Conservation (phyloP, 2,329 filamentous ascomycete genomes). For the Pyrenophora seminiperda region DNA sequence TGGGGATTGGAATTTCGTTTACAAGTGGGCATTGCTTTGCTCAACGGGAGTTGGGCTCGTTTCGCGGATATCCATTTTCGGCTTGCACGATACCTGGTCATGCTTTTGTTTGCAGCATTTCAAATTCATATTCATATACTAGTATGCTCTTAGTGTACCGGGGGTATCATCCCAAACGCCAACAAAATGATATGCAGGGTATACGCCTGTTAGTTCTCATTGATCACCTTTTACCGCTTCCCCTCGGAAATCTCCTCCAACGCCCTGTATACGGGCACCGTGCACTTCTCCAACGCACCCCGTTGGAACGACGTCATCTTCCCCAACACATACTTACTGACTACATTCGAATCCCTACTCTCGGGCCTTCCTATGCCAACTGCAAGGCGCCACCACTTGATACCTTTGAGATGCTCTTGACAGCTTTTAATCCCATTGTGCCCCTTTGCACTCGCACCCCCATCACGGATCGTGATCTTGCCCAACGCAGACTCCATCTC, state of each 20-base stretch:
- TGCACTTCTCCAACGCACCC: constrained; percentile 54
- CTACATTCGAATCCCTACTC: constrained; percentile 68
- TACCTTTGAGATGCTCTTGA: constrained; percentile 33
- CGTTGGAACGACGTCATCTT: constrained; percentile 60
- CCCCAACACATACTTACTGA: constrained; percentile 77
- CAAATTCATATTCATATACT: constrained; percentile 14
- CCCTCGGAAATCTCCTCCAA: constrained; percentile 58
- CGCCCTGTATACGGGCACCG: constrained; percentile 56
- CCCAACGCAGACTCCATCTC: constrained; percentile 79
- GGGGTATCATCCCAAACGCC: constrained; percentile 22
- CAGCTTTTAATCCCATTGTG: constrained; percentile 55
- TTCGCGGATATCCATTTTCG: constrained; percentile 12
- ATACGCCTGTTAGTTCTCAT: neutral
- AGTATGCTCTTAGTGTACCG: neutral
- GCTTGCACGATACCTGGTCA: constrained; percentile 31
- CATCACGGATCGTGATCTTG: constrained; percentile 66
- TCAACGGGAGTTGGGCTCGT: neutral
- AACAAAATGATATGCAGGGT: constrained; percentile 8
- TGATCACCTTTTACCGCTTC: constrained; percentile 11
- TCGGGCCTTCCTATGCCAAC: constrained; percentile 86
- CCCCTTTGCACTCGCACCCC: constrained; percentile 54
- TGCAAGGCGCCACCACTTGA: constrained; percentile 66
- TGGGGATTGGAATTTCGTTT: neutral
- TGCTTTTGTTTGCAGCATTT: constrained; percentile 7
- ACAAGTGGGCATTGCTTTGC: neutral